A percentile compares a stretch with the other conserved stretches of the same genome.
phyloP scores from a whole-genome alignment of 2,329 filamentous ascomycete genomes.

The Endocalyx cinctus region DNA sequence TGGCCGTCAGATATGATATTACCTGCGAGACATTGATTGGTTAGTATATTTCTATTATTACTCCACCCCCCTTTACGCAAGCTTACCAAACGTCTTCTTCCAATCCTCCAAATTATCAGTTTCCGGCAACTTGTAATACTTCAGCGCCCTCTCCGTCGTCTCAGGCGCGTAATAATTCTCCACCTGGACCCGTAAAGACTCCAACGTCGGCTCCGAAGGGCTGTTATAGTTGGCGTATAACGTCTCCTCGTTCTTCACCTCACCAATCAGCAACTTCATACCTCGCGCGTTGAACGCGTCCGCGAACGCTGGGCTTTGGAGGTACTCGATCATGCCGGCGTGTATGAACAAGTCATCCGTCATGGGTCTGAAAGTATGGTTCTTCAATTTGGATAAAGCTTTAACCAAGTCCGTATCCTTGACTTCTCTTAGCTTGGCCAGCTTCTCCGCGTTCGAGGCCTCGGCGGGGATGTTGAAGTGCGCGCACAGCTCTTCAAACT shows the following conservation, averaged over 20 bases:
- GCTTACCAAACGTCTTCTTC: slow-evolving; percentile 31
- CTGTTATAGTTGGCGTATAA: slow-evolving; percentile 37
- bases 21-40: too few species aligned
- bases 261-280: slow-evolving; percentile 36
- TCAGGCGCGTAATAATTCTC: slow-evolving; percentile 39
- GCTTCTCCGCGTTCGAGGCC: slow-evolving; percentile 3
- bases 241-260: slow-evolving; percentile 39
- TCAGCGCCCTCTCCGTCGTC: slow-evolving; percentile 30
- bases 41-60: too few species aligned
- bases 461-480: slow-evolving; percentile 24
- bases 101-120: slow-evolving; percentile 28
- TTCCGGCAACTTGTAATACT: slow-evolving; percentile 30
- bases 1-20: slow-evolving; percentile 36
- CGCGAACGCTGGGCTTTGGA: slow-evolving; percentile 32
- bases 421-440: not conserved
- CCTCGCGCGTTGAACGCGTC: slow-evolving; percentile 29
- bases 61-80: too few species aligned
- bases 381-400: slow-evolving; percentile 32
- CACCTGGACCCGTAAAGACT: slow-evolving; percentile 32
- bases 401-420: slow-evolving; percentile 22
- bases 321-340: slow-evolving; percentile 32
- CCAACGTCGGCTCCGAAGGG: slow-evolving; percentile 26
- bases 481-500: slow-evolving; percentile 38
- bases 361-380: slow-evolving; percentile 41
- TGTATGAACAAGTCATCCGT: slow-evolving; percentile 38